phyloP scores from a whole-genome alignment of 257 asterid genomes.

The Gynochthodes officinalis region DNA sequence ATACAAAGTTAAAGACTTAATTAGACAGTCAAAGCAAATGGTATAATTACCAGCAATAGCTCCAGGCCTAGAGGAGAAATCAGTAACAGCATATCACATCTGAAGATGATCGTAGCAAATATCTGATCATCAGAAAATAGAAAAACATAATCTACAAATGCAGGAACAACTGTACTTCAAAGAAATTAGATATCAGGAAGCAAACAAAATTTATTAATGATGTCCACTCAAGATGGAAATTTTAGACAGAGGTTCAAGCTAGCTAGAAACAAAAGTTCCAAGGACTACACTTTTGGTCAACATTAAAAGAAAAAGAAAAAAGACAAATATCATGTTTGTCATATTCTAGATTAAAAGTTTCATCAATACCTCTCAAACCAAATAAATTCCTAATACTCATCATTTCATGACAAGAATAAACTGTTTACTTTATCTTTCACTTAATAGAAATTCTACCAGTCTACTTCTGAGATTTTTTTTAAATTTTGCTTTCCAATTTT shows the following conservation, averaged over 20 bases:
- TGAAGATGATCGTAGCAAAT: slow-evolving; percentile 73
- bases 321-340: background rate
- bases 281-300: background rate
- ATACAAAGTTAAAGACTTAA: slow-evolving; percentile 4
- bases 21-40: slow-evolving; percentile 5
- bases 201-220: background rate
- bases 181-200: background rate
- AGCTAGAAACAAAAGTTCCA: background rate
- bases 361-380: background rate
- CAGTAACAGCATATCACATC: slow-evolving; percentile 90
- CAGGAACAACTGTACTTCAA: background rate
- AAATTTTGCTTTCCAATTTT: background rate
- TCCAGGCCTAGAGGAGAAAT: slow-evolving; percentile 74
- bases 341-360: background rate
- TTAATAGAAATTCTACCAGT: background rate
- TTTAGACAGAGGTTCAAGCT: background rate
- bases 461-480: background rate
- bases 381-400: background rate
- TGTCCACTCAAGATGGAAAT: background rate
- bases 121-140: slow-evolving; percentile 54
- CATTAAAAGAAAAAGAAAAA: background rate
- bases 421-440: background rate
- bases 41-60: slow-evolving; percentile 68
- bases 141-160: slow-evolving; percentile 8
- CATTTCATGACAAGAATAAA: background rate